Evolutionary conservation across 306 rosid genomes (phyloP).

Genomic region (Crataegus laevigata): DNA sequence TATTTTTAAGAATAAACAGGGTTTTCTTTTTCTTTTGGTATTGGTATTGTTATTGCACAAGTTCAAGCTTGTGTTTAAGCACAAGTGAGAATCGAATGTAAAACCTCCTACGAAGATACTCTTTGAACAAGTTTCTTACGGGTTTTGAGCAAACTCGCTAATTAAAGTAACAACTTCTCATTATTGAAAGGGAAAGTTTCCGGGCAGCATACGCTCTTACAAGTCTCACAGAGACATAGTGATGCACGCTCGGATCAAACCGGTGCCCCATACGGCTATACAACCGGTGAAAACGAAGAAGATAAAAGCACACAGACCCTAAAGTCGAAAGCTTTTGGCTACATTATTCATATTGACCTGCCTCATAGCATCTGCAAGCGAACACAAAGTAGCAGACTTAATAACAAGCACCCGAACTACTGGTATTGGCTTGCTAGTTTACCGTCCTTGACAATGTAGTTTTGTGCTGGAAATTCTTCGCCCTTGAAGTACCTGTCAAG

Average conservation of each 20-base stretch:
- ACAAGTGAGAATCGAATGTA: too few relatives aligned
- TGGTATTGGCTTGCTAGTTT: constrained; percentile 81
- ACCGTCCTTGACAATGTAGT: constrained; percentile 95
- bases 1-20: neutral
- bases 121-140: neutral
- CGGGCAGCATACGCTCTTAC: neutral
- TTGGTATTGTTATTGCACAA: too few relatives aligned
- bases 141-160: too few relatives aligned
- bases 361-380: neutral
- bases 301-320: neutral
- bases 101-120: too few relatives aligned
- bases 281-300: neutral
- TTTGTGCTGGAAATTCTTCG: constrained; percentile 72
- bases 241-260: neutral
- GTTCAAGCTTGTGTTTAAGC: too few relatives aligned
- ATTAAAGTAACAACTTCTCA: neutral
- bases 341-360: neutral
- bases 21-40: too few relatives aligned
- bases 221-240: neutral
- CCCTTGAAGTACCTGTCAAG: constrained; percentile 87
- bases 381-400: neutral
- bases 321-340: neutral
- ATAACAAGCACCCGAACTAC: constrained; percentile 19
- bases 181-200: neutral
- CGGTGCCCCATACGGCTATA: neutral